Conservation (phyloP, 352 stramenopile genomes). For the Phytophthora pinifolia region DNA sequence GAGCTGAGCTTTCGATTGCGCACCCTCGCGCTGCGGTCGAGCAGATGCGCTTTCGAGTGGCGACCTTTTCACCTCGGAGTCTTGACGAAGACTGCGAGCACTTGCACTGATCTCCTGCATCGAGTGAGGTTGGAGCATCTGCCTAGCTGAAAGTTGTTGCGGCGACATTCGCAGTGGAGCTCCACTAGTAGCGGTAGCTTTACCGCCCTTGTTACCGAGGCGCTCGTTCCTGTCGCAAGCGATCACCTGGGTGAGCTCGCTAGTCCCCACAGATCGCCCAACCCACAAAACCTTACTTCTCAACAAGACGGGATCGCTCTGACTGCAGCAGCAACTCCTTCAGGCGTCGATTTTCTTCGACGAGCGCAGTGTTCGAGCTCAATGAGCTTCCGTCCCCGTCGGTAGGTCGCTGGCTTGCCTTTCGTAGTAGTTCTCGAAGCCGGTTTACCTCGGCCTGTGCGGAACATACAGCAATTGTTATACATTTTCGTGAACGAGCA, state of each 20-base stretch:
- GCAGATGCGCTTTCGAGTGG: not conserved
- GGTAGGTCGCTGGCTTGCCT: slow-evolving; percentile 30
- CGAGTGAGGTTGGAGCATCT: slow-evolving; percentile 20
- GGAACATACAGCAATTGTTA: slow-evolving; percentile 3
- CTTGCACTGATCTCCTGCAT: slow-evolving; percentile 9
- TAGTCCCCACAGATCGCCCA: not conserved
- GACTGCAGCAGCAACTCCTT: slow-evolving; percentile 63
- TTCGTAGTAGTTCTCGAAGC: slow-evolving; percentile 51
- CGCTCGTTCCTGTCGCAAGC: slow-evolving; percentile 16
- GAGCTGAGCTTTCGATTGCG: slow-evolving; percentile 35
- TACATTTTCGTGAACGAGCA: not conserved
- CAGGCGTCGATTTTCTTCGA: slow-evolving; percentile 64
- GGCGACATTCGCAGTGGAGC: slow-evolving; percentile 17
- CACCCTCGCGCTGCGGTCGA: not conserved
- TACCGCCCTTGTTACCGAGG: slow-evolving; percentile 6
- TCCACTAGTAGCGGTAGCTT: not conserved
- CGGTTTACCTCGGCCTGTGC: slow-evolving; percentile 55
- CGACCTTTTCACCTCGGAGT: slow-evolving; percentile 6
- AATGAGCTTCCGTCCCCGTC: slow-evolving; percentile 26
- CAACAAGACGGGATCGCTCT: slow-evolving; percentile 41
- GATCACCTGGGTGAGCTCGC: not conserved
- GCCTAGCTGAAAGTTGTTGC: slow-evolving; percentile 29
- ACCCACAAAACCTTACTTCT: slow-evolving; percentile 33
- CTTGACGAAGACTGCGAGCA: slow-evolving; percentile 6
- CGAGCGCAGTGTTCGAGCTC: slow-evolving; percentile 44